Base-by-base conservation (phyloP, 1,284 basidiomycete genomes). In the Lentinula novae-zelandiae region DNA sequence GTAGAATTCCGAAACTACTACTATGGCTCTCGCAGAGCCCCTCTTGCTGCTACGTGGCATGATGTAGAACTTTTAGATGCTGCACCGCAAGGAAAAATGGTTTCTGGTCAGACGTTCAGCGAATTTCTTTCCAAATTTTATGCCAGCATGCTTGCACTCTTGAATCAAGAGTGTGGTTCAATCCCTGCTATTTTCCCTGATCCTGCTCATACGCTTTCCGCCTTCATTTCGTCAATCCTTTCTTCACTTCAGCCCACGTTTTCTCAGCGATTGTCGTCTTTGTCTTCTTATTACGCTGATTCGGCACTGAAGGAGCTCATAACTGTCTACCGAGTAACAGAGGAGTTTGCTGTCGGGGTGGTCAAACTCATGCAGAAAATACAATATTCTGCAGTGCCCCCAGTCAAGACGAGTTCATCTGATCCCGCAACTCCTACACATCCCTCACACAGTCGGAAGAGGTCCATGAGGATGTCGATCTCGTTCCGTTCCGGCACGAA, bases 1-100 rank as follows among this genome's bases (percentile, higher is more conserved):
- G 80, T 85, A 10, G 95, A 97, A 73, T 98, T 96, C 72, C 83
- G 91, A 64, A 90, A 91, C 69, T 96, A 96, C 71, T 98, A 97
- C 76, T 93, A 95, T 71, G 92, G 91, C 6, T 89, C 91, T 3
- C 81, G 93, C 51, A 79, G 92, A 57, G 78, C 82, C 10, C 68
- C 78, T 5, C 71, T 96, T 12, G 78, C 91, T 48, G 75, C 84
- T 15, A 68, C 82, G 57, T 98, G 95, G 95, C 79, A 83, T 64
- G 77, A 77, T 33, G 79, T 80, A 0, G 68, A 70, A 1, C 70
- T 92, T 40, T 63, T 72, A 1, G 89, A 88, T 64, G 80, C 77
- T 57, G 81, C 80, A 46, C 67, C 73, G 15, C 62, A 70, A 46
- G 59, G 68, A 10, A 62, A 72, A 7, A 63, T 67, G 22, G 58